Evolutionary conservation across 2,329 filamentous ascomycete genomes (phyloP).

Genomic region (Biscogniauxia marginata): DNA sequence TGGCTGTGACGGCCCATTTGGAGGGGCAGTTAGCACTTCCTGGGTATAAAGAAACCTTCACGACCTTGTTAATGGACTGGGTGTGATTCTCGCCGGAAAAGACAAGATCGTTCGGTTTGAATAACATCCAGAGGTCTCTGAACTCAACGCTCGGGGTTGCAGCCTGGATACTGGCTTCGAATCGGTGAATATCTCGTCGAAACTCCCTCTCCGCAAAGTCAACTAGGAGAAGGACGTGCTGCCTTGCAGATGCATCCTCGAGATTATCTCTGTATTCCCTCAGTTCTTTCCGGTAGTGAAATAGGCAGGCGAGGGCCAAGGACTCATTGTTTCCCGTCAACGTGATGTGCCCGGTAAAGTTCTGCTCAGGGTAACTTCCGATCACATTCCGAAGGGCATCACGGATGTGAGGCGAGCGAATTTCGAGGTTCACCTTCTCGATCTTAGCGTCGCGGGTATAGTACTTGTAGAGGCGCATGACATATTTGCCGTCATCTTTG

Average conservation of each 20-base stretch:
- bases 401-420: constrained; percentile 5
- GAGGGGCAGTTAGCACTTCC: not conserved
- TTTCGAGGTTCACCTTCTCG: constrained; percentile 12
- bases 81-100: constrained; percentile 1
- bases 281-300: constrained; percentile 7
- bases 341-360: constrained; percentile 6
- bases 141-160: constrained; percentile 7
- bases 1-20: constrained; percentile 1
- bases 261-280: constrained; percentile 2
- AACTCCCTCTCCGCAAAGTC: constrained; percentile 5
- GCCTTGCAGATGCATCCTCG: not conserved
- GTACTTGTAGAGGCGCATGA: constrained; percentile 8
- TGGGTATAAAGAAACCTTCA: not conserved
- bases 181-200: constrained; percentile 4
- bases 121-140: constrained; percentile 14
- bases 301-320: constrained; percentile 5
- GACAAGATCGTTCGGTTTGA: constrained; percentile 8
- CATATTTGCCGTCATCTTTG: constrained; percentile 7
- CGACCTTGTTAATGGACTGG: constrained; percentile 5
- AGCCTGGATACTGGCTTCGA: constrained; percentile 5
- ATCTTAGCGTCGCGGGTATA: constrained; percentile 1
- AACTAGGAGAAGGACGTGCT: constrained; percentile 3
- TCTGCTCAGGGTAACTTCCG: constrained; percentile 6
- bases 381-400: constrained; percentile 5
- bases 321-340: constrained; percentile 3